These are phyloP conservation scores for Cladosporium sp. DNA, from an alignment of 2,329 filamentous ascomycete species.

Conservation along the genomic window DNA sequence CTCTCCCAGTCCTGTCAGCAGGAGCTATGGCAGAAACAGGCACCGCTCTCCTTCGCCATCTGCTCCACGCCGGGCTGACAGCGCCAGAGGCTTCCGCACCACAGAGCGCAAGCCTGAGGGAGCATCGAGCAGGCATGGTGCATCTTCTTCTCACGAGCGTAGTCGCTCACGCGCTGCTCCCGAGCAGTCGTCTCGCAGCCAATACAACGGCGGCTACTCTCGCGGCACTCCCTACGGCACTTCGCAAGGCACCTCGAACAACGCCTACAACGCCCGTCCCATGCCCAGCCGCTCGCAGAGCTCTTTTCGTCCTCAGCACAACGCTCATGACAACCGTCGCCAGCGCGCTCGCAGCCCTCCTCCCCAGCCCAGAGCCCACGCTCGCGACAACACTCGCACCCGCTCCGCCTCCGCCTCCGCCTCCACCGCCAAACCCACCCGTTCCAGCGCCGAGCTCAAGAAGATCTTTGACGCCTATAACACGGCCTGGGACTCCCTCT, in stretches of 20 bases:
- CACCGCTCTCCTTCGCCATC: not conserved
- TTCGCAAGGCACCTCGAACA: not conserved
- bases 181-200: not conserved
- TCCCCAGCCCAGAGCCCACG: not conserved
- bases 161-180: not conserved
- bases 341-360: not conserved
- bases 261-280: not conserved
- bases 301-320: not conserved
- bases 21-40: not conserved
- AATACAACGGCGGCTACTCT: not conserved
- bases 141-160: not conserved
- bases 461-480: slow-evolving; percentile 11
- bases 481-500: not conserved
- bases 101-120: not conserved
- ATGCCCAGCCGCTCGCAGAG: not conserved
- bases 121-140: not conserved
- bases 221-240: not conserved
- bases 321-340: not conserved
- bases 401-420: not conserved
- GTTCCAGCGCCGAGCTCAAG: not conserved
- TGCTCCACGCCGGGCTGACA: not conserved
- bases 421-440: not conserved
- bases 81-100: not conserved
- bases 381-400: not conserved
- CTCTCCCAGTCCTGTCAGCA: not conserved